Evolutionary conservation across 1,139 yeast species (phyloP), one percentile per base, ranked within the genome.

Genomic region (Blastobotrys buckinghamii): DNA sequence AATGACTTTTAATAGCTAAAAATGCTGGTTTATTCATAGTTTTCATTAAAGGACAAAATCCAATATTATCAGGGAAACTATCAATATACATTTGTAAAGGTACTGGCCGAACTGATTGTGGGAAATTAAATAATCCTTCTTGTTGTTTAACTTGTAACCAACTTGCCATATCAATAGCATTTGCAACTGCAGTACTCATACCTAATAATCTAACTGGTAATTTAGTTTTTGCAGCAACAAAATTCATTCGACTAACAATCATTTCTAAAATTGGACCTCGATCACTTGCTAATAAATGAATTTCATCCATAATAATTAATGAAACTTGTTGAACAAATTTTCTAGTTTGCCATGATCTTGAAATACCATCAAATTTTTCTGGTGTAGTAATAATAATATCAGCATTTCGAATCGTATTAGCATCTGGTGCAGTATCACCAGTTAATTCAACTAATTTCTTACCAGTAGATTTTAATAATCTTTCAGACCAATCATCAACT

Each of bases 201-300:
- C 99, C 99, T 43, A 94, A 68, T 39, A 94, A 69, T 53, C 99
- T 70, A 19, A 90, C 82, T 1, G 90, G 90, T 48, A 76, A 76
- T 50, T 79, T 77, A 0, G 95, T 88, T 57, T 79, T 84, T 0
- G 87, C 77, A 0, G 94, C 80, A 52, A 90, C 84, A 62, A 85
- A 88, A 63, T 92, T 90, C 96, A 94, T 87, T 69, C 99, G 86
- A 70, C 96, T 87, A 15, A 94, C 99, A 76, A 94, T 92, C 92
- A 92, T 92, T 64, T 94, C 99, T 61, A 94, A 74, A 68, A 92
- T 90, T 2, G 98, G 97, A 55, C 98, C 98, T 68, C 98, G 82
- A 63, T 92, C 98, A 71, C 96, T 86, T 2, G 98, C 98, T 58
- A 94, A 77, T 55, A 94, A 73, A 73, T 94, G 99, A 55, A 94